Evolutionary conservation across 805 yeast genomes (phyloP).

Genomic region (Diddensiella santjacobensis): DNA sequence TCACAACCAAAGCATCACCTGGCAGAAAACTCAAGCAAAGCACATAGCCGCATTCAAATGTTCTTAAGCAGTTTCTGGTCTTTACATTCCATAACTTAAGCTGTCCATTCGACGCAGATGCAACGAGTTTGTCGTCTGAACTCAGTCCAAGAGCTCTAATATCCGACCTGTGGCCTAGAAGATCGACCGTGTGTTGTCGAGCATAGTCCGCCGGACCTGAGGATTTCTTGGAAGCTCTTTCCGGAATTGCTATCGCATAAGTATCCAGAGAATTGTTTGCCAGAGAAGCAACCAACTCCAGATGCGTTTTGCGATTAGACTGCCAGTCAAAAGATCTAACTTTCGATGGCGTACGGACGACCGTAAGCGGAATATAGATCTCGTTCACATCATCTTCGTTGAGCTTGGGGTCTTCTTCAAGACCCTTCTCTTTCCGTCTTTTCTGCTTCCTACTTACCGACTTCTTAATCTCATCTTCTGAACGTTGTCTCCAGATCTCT

Average conservation of each 20-base stretch:
- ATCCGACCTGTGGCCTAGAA: constrained; percentile 87
- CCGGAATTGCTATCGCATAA: constrained; percentile 47
- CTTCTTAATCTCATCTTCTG: constrained; percentile 70
- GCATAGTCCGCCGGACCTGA: constrained; percentile 35
- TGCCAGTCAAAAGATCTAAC: constrained; percentile 65
- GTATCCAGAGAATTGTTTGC: constrained; percentile 73
- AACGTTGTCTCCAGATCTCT: constrained; percentile 75
- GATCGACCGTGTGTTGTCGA: constrained; percentile 56
- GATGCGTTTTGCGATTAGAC: constrained; percentile 37
- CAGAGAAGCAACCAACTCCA: constrained; percentile 63
- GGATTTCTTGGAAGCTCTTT: constrained; percentile 39
- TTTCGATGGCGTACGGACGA: constrained; percentile 61
- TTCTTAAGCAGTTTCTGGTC: constrained; percentile 72
- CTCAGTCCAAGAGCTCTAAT: constrained; percentile 79
- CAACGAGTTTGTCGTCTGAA: constrained; percentile 72
- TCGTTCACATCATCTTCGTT: constrained; percentile 35
- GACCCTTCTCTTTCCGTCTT: constrained; percentile 55
- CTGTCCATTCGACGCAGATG: constrained; percentile 87
- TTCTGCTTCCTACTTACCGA: constrained; percentile 74
- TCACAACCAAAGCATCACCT: constrained; percentile 81
- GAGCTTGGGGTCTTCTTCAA: constrained; percentile 51
- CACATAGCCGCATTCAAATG: constrained; percentile 86
- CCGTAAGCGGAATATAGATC: constrained; percentile 62
- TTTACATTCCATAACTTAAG: constrained; percentile 84
- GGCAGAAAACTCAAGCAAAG: constrained; percentile 79